phyloP scores from a whole-genome alignment of 164 flowering plant genomes.

The Vitis riparia region DNA sequence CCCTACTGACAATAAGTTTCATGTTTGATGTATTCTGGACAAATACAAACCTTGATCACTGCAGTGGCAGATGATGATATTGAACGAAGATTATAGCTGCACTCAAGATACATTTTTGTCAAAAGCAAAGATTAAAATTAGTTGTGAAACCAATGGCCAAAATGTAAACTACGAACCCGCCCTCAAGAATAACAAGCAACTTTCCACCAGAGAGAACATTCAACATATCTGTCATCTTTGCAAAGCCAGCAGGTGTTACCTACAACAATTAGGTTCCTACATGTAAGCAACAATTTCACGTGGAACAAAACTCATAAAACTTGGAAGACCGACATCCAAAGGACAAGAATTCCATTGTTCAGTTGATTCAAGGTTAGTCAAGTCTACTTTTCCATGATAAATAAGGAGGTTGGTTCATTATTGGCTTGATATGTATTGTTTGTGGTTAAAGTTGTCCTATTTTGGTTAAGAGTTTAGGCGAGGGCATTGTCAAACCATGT shows the following conservation, averaged over 20 bases:
- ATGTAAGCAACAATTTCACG: background rate
- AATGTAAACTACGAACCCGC: constrained; percentile 70
- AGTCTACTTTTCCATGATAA: too few species aligned
- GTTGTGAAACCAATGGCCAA: constrained; percentile 5
- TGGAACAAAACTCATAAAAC: background rate
- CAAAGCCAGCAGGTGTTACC: constrained; percentile 96
- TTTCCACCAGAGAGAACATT: constrained; percentile 66
- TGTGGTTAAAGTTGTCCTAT: too few species aligned
- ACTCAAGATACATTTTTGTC: constrained; percentile 6
- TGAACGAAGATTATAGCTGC: constrained; percentile 94
- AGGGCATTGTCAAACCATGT: too few species aligned
- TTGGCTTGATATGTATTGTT: too few species aligned
- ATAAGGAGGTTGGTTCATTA: too few species aligned
- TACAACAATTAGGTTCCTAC: constrained; percentile 20
- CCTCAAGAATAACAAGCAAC: constrained; percentile 94
- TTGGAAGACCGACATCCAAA: background rate
- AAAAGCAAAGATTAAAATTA: background rate
- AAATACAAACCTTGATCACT: constrained; percentile 68
- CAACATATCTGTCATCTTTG: constrained; percentile 84
- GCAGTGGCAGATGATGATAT: constrained; percentile 92
- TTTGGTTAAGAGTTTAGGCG: too few species aligned
- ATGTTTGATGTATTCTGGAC: background rate
- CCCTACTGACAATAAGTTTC: background rate
- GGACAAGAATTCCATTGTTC: background rate
- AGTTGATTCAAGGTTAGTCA: too few species aligned